phyloP scores from a whole-genome alignment of 1,284 basidiomycete genomes.

The Rhizopogon parksii region DNA sequence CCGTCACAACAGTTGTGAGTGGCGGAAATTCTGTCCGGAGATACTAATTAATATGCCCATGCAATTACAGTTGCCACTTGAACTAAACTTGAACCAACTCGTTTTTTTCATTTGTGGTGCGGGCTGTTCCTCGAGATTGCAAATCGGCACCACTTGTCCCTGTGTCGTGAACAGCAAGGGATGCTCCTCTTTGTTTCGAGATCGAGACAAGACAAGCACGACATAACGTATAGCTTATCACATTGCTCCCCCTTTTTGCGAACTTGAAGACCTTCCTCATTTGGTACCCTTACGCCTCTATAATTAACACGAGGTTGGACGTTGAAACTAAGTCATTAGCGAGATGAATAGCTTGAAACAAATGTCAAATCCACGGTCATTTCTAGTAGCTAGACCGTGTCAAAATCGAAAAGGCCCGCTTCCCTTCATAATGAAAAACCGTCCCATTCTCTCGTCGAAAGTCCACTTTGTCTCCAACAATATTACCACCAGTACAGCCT shows the following conservation, averaged over 20 bases:
- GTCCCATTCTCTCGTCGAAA: constrained; percentile 28
- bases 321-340: neutral
- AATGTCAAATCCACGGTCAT: neutral
- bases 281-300: neutral
- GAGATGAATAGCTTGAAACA: neutral
- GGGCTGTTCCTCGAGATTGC: neutral
- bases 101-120: too few relatives aligned
- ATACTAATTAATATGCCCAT: too few relatives aligned
- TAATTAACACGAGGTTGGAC: neutral
- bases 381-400: constrained; percentile 18
- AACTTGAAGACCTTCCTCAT: neutral
- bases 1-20: too few relatives aligned
- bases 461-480: constrained; percentile 19
- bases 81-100: too few relatives aligned
- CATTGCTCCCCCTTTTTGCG: neutral
- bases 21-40: too few relatives aligned
- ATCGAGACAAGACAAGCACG: neutral
- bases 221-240: neutral
- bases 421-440: constrained; percentile 24
- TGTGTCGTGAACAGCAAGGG: neutral
- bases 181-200: neutral
- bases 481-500: constrained; percentile 9
- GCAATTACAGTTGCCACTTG: too few relatives aligned
- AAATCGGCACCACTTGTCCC: neutral
- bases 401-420: constrained; percentile 17